Evolutionary conservation across 208 protist species (phyloP).

Genomic region (Acanthamoeba castellanii): DNA sequence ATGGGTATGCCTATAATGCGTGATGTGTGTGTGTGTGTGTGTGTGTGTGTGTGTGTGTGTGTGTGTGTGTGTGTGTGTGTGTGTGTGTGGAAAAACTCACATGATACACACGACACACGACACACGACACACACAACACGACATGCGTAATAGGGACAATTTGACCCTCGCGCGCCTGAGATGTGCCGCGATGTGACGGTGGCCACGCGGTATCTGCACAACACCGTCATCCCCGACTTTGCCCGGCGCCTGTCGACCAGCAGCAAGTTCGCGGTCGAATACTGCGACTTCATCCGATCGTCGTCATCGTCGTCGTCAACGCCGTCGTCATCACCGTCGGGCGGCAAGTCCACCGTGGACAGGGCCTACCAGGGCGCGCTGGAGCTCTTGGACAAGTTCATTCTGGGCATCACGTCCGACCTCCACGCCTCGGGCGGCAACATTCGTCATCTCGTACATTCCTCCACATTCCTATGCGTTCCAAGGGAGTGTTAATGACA

Average conservation of each 20-base stretch:
- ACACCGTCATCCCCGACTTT: background rate
- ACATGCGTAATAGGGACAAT: background rate
- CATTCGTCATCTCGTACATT: conserved; percentile 37
- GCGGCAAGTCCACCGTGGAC: background rate
- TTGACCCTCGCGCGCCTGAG: background rate
- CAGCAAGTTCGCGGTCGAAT: conserved; percentile 29
- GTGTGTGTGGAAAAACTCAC: background rate
- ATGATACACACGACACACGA: background rate
- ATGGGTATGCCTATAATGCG: background rate
- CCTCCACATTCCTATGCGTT: too few species aligned
- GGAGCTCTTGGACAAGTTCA: conserved; percentile 7
- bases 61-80: background rate
- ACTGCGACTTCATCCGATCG: background rate
- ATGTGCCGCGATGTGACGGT: conserved; percentile 11
- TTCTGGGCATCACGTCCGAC: background rate
- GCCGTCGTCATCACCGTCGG: background rate
- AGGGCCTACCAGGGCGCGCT: background rate
- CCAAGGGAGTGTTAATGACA: too few species aligned
- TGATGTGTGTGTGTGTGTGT: background rate
- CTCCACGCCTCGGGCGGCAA: background rate
- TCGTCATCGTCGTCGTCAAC: background rate
- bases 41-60: too few species aligned
- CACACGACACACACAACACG: background rate
- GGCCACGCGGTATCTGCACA: background rate
- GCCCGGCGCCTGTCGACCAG: background rate